Conservation (phyloP, 306 rosid genomes). For the Calophaca sinica region DNA sequence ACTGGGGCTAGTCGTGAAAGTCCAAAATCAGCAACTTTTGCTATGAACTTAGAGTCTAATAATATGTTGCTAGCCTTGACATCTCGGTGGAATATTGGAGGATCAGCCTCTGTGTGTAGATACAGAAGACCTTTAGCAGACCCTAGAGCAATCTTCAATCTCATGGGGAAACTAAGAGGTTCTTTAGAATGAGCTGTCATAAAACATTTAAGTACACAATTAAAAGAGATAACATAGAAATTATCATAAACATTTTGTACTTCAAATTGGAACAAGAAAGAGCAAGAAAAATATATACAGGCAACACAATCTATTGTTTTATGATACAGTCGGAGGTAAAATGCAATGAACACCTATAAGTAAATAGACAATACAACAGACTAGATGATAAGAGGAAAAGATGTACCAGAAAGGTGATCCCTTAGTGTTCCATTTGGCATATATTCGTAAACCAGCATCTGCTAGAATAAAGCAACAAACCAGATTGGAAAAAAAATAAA, state of each 20-base stretch:
- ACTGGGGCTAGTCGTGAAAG: slow-evolving; percentile 95
- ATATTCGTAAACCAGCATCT: slow-evolving; percentile 94
- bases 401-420: slow-evolving; percentile 84
- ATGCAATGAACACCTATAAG: slow-evolving; percentile 14
- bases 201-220: slow-evolving; percentile 27
- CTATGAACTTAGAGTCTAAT: slow-evolving; percentile 67
- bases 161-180: slow-evolving; percentile 66
- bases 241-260: background rate
- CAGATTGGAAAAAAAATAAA: slow-evolving; percentile 36
- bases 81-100: slow-evolving; percentile 96
- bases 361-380: slow-evolving; percentile 7
- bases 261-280: slow-evolving; percentile 30
- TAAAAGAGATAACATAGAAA: slow-evolving; percentile 24
- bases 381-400: slow-evolving; percentile 11
- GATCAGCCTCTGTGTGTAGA: slow-evolving; percentile 94
- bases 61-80: slow-evolving; percentile 92
- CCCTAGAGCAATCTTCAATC: slow-evolving; percentile 75
- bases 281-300: slow-evolving; percentile 14
- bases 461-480: slow-evolving; percentile 50
- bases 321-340: background rate
- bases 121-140: slow-evolving; percentile 90
- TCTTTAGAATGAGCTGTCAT: slow-evolving; percentile 61
- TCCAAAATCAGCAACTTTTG: slow-evolving; percentile 98
- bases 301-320: slow-evolving; percentile 3
- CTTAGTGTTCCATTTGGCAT: slow-evolving; percentile 85